Conservation (phyloP, 768 basidiomycete species). For the Auriscalpium vulgare region DNA sequence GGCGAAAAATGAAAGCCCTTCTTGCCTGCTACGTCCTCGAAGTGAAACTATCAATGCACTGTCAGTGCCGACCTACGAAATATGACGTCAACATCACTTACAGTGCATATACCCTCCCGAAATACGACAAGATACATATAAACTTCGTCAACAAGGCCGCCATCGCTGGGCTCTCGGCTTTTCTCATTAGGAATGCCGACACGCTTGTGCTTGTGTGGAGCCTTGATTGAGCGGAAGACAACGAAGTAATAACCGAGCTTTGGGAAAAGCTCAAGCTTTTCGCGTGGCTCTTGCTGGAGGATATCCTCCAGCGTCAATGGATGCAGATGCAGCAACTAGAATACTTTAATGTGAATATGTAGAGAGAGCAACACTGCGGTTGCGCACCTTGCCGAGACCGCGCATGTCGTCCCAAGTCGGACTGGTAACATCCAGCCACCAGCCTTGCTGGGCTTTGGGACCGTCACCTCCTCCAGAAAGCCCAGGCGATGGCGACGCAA, state of each 20-base stretch:
- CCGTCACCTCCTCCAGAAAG: constrained; percentile 4
- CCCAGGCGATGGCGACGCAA: neutral
- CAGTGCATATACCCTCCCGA: constrained; percentile 76
- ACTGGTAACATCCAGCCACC: constrained; percentile 88
- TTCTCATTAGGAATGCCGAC: constrained; percentile 24
- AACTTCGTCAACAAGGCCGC: constrained; percentile 56
- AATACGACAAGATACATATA: constrained; percentile 90
- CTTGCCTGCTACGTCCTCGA: constrained; percentile 68
- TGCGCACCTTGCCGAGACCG: constrained; percentile 68
- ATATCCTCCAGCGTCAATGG: constrained; percentile 93
- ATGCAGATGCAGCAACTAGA: constrained; percentile 76
- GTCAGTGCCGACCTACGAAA: neutral
- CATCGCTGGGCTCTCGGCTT: constrained; percentile 21
- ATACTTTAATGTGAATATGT: neutral
- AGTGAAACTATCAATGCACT: constrained; percentile 65
- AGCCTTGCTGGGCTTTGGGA: constrained; percentile 40
- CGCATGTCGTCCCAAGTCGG: constrained; percentile 86
- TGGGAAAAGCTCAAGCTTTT: constrained; percentile 85
- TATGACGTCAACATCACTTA: constrained; percentile 26
- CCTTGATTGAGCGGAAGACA: constrained; percentile 77
- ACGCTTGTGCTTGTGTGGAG: constrained; percentile 34
- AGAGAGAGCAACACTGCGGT: neutral
- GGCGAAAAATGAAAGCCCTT: neutral
- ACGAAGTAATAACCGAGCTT: constrained; percentile 90
- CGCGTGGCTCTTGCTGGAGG: constrained; percentile 82